Base-by-base conservation (phyloP, 108 stramenopile genomes). In the Craspedostauros australis region DNA sequence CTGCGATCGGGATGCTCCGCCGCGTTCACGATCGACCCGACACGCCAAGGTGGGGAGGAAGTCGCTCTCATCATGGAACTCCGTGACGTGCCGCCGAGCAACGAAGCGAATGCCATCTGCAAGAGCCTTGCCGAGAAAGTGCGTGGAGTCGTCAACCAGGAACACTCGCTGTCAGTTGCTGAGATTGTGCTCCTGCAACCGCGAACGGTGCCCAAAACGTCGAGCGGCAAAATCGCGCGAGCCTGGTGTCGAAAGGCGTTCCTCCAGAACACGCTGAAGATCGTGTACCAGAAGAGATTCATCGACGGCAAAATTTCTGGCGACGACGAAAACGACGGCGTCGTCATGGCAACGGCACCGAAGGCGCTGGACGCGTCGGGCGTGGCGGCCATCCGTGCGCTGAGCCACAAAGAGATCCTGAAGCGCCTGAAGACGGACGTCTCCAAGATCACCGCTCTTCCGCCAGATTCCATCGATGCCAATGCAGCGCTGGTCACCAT, bases 221-320 rank as follows among this genome's bases (percentile, higher is more conserved):
- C 93, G 11, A 95, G 93, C 42, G 99, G 99, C 6, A 99, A 99
- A 60, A 99, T 99, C 52, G 95, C 95, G 7, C 78, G 99, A 54
- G 58, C 78, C 2, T 94, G 95, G 92, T 94, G 96, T 50, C 68
- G 70, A 27, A 80, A 81, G 51, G 84, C 55, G n/a, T 91, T 78
- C 43, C 28, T 85, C 20, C 73, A 58, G 7, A 70, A 66, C 6
- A 74, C 66, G 12, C 66, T 94, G 20, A 42, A 80, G 29, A 68
- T 77, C 19, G 74, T 94, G 7, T 84, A 76, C 54, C 43, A 72
- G 24, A 79, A 75, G 43, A 64, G 75, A 23, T 39, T 55, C 45
- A 63, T 61, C 9, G 57, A 34, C 16, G 36, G 28, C 0, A 39
- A 12, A 1, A 24, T 53, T 12, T 18, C 38, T 14, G 46, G 65